Evolutionary conservation across 257 asterid genomes (phyloP).

Genomic region (Capsicum pubescens): DNA sequence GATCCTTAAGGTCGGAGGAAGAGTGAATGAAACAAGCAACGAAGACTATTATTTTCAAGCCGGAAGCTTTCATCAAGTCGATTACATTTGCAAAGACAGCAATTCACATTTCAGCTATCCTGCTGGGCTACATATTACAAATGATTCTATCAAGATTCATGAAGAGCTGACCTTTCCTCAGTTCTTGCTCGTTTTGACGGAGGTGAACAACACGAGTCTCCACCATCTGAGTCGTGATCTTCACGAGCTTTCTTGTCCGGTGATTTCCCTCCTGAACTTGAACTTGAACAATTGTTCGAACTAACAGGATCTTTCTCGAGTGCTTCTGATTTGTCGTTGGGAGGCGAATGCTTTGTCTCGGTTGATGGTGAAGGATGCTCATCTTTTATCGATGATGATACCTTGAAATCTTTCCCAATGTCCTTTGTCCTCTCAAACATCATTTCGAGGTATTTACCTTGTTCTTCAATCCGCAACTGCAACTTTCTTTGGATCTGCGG

Average conservation of each 20-base stretch:
- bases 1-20: not conserved
- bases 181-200: constrained; percentile 53
- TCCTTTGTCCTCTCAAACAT: constrained; percentile 75
- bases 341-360: constrained; percentile 38
- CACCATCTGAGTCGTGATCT: constrained; percentile 39
- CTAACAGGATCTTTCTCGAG: constrained; percentile 26
- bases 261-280: constrained; percentile 33
- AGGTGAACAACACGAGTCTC: constrained; percentile 30
- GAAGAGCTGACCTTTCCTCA: constrained; percentile 36
- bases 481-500: constrained; percentile 79
- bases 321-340: constrained; percentile 40
- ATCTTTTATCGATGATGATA: constrained; percentile 40
- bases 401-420: constrained; percentile 61
- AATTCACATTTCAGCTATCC: constrained; percentile 16
- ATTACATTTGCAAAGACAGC: constrained; percentile 32
- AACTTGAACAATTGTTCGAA: constrained; percentile 31
- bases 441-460: constrained; percentile 73
- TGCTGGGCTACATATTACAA: not conserved
- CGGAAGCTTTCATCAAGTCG: constrained; percentile 26
- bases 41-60: not conserved
- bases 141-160: constrained; percentile 24
- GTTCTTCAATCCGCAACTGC: constrained; percentile 88
- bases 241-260: constrained; percentile 37
- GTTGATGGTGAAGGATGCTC: constrained; percentile 38
- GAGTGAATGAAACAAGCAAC: not conserved